These are phyloP conservation scores for Colletotrichum tropicale DNA, from an alignment of 2,329 filamentous ascomycete genomes.

Conservation along the genomic window DNA sequence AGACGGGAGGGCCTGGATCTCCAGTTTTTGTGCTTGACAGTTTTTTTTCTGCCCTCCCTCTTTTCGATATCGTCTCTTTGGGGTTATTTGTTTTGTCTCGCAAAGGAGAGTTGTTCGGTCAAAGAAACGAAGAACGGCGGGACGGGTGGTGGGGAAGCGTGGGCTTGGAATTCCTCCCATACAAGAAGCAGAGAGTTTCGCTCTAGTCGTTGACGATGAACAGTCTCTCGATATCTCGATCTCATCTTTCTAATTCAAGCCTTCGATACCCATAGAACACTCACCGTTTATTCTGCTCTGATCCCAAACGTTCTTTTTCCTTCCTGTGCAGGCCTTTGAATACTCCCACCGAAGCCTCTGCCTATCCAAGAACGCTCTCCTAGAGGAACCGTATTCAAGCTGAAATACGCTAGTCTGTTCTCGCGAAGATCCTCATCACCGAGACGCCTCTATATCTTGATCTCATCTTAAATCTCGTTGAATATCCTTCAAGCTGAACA, in stretches of 20 bases:
- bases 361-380: background rate
- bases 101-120: background rate
- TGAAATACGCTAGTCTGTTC: slow-evolving; percentile 14
- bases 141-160: background rate
- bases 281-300: background rate
- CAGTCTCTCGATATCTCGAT: background rate
- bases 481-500: background rate
- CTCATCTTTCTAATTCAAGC: background rate
- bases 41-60: background rate
- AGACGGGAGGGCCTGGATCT: background rate
- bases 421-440: slow-evolving; percentile 1
- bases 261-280: background rate
- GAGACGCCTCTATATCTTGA: background rate
- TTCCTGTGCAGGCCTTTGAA: slow-evolving; percentile 14
- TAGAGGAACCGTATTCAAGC: background rate
- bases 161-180: background rate
- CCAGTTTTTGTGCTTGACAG: background rate
- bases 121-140: background rate
- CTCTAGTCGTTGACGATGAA: background rate
- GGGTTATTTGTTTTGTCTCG: slow-evolving; percentile 7
- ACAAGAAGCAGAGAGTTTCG: background rate
- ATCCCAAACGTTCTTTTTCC: background rate
- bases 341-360: background rate
- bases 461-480: background rate
- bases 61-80: background rate